Base-by-base conservation (phyloP, 2,329 filamentous ascomycete species). In the Albifimbria verrucaria region DNA sequence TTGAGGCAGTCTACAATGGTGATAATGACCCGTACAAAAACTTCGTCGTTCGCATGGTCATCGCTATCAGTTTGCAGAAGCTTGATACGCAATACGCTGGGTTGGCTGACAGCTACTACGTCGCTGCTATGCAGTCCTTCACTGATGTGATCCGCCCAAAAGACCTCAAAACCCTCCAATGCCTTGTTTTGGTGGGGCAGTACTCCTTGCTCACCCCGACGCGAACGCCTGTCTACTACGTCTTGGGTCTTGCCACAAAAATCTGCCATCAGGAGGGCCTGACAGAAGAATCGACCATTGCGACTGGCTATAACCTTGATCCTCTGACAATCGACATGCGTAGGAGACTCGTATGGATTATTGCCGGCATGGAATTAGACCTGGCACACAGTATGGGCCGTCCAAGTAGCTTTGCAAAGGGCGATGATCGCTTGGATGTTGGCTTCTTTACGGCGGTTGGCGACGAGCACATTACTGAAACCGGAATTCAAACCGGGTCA, bases 171-270 rank as follows among this genome's bases (percentile, higher is more conserved):
- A 95, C 94, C 0, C 75, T 97, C 17, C 94, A 97, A 71, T 97
- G 93, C 62, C 85, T 97, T 51, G 82, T 88, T 3, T 74, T 99
- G 17, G 89, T 97, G 60, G 91, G 86, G 1, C 90, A 94, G 64
- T 97, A 97, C 69, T 97, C 94, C 0, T 78, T 97, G 20, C 75
- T 97, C 43, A 97, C 93, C 0, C 93, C 94, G 1, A 97, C 93
- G 1, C 80, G 92, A 55, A 96, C 91, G 5, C 92, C 93, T 17
- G 88, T 95, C 20, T 97, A 96, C 72, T 97, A 95, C 72, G 87
- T 97, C 48, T 84, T 97, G 45, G 94, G 94, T 7, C 82, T 96
- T 20, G 92, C 92, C 7, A 88, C 90, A 17, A 87, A 91, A 59
- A 84, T 99, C 49, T 92, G 89, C 66, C 93, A 97, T 66, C 90